Base-by-base conservation (phyloP, 1,284 basidiomycete genomes). In the Ceratobasidium sp. region DNA sequence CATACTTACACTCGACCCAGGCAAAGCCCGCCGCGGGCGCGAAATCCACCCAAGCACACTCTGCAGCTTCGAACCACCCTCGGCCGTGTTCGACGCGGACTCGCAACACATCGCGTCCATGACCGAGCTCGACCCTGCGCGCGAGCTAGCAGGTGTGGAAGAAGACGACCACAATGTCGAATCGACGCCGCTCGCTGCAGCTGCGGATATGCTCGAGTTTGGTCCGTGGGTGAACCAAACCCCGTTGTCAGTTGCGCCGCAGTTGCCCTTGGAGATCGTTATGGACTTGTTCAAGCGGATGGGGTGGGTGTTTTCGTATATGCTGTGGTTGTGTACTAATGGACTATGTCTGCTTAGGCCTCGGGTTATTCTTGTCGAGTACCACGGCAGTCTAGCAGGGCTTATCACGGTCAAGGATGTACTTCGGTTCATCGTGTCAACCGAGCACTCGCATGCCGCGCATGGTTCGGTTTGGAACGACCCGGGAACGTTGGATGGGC, bases 401-500 rank as follows among this genome's bases (percentile, higher is more conserved):
- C 83, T 99, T 16, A 90, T 98, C 23, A 98, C 96, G 0, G 92
- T 99, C 73, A 99, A 99, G 79, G 97, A 99, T 77, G 93, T 98
- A 12, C 82, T 99, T 14, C 88, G 89, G 54, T 93, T 94, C 46
- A 63, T 46, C 30, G 56, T 48, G 16, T 62, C 53, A 5, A 60
- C 40, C 42, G 59, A 48, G 36, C 72, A 70, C 44, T 53, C 59
- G 54, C 54, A 49, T 51, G 82, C 84, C 73, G 82, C 83, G 76
- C 72, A 80, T 21, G 60, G 73, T 53, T 70, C 74, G 21, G 74
- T 76, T 36, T 78, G 77, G 73, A 76, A 79, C 38, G 76, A 78
- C 44, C 76, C 75, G 18, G 77, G 77, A 38, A 77, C 77, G 16
- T 73, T 82, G 25, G 80, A 80, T 53, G 77, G 77, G 38, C 74